Conservation (phyloP, 768 basidiomycete genomes). For the Suillus paluster region DNA sequence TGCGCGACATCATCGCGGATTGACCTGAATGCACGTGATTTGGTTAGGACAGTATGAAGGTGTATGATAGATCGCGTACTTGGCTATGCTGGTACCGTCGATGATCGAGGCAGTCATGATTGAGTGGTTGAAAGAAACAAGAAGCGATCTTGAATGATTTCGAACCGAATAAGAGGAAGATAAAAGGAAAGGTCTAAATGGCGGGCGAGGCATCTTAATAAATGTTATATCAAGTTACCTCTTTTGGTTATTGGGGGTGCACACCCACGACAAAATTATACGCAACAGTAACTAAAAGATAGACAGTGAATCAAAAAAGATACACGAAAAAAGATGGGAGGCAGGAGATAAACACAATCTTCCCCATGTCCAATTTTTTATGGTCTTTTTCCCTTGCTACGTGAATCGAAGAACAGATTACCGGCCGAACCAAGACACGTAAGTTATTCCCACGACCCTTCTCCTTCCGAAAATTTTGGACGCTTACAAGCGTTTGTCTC, state of each 20-base stretch:
- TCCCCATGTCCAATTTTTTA: neutral
- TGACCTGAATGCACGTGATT: constrained; percentile 53
- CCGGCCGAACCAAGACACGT: constrained; percentile 24
- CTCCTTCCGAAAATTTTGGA: constrained; percentile 13
- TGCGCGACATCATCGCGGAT: constrained; percentile 78
- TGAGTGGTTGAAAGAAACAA: constrained; percentile 21
- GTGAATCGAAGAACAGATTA: neutral
- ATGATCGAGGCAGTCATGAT: constrained; percentile 62
- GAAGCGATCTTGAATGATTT: constrained; percentile 6
- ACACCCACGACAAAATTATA: constrained; percentile 3
- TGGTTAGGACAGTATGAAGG: constrained; percentile 11
- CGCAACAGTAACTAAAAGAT: constrained; percentile 7
- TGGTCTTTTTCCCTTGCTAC: no score
- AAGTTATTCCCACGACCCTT: constrained; percentile 6
- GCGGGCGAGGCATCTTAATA: constrained; percentile 10
- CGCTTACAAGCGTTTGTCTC: constrained; percentile 9
- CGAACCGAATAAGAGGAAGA: constrained; percentile 10
- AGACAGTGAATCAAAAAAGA: constrained; percentile 6
- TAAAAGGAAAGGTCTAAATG: constrained; percentile 3
- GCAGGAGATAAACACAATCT: neutral
- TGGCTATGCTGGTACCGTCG: constrained; percentile 85
- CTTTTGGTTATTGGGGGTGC: constrained; percentile 6
- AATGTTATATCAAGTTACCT: constrained; percentile 8
- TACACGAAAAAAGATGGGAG: constrained; percentile 1
- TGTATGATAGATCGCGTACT: constrained; percentile 50